Conservation (phyloP, 352 stramenopile genomes). For the Globisporangium lucens region DNA sequence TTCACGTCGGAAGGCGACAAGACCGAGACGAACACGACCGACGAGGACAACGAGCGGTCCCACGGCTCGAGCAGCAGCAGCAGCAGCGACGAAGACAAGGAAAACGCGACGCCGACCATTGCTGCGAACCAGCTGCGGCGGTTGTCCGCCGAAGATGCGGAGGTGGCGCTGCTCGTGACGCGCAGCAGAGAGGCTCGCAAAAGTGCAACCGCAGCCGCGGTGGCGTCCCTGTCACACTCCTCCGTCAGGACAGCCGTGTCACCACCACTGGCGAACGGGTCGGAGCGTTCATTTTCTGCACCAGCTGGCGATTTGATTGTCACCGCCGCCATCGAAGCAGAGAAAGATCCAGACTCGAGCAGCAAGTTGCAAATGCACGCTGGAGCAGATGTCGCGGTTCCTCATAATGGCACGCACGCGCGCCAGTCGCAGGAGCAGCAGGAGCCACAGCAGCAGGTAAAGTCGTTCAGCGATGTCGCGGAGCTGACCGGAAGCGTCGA, state of each 20-base stretch:
- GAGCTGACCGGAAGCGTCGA: background rate
- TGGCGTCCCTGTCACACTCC: background rate
- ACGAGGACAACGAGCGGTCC: conserved; percentile 14
- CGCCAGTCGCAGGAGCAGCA: background rate
- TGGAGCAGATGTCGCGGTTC: conserved; percentile 2
- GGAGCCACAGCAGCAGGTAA: background rate
- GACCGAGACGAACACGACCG: conserved; percentile 20
- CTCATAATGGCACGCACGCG: background rate
- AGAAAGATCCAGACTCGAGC: background rate
- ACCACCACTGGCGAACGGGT: background rate
- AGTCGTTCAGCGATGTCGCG: background rate
- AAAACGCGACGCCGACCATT: conserved; percentile 23
- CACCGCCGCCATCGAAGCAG: background rate
- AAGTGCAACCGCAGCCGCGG: background rate
- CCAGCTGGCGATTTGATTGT: conserved; percentile 2
- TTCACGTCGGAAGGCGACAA: conserved; percentile 14
- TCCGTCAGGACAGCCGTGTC: conserved; percentile 2
- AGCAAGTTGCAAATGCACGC: conserved; percentile 1
- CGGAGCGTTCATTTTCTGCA: conserved; percentile 6
- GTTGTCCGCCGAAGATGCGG: conserved; percentile 1
- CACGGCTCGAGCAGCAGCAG: conserved; percentile 17
- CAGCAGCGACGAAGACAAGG: conserved; percentile 35
- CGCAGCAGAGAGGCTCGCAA: conserved; percentile 5
- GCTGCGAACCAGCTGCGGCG: conserved; percentile 1
- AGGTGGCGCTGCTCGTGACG: conserved; percentile 1